Evolutionary conservation across 225 moss, liverwort and hornwort genomes (phyloP).

Genomic region (Polytrichum formosum): DNA sequence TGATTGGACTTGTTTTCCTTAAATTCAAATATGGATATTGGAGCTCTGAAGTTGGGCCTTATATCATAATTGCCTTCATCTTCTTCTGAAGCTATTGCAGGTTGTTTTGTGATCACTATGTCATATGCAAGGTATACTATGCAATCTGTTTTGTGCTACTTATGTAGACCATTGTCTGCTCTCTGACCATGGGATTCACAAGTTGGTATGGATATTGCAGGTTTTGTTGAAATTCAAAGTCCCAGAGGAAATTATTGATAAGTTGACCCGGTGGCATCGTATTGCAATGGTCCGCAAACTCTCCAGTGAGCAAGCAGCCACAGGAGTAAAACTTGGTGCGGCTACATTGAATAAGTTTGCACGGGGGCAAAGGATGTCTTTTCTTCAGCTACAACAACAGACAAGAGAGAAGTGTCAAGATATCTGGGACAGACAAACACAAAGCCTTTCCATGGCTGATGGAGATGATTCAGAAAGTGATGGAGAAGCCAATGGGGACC

Average conservation of each 20-base stretch:
- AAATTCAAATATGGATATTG: too few relatives aligned
- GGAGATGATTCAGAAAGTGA: conserved; percentile 69
- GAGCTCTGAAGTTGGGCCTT: too few relatives aligned
- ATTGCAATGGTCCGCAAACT: conserved; percentile 71
- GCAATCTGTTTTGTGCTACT: too few relatives aligned
- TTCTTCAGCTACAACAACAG: conserved; percentile 68
- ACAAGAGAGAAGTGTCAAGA: conserved; percentile 74
- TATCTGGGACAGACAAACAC: conserved; percentile 63
- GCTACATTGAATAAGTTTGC: conserved; percentile 70
- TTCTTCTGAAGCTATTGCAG: too few relatives aligned
- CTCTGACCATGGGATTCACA: too few relatives aligned
- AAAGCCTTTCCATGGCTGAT: conserved; percentile 55
- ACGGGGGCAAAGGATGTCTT: conserved; percentile 69
- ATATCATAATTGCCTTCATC: too few relatives aligned
- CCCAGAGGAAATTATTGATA: conserved; percentile 57
- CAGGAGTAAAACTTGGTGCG: conserved; percentile 61
- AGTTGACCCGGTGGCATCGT: conserved; percentile 66
- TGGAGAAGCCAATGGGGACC: conserved; percentile 64
- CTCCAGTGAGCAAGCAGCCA: conserved; percentile 70
- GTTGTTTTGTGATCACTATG: too few relatives aligned
- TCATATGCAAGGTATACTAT: too few relatives aligned
- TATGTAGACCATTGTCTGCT: too few relatives aligned
- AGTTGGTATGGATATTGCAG: conserved; percentile 18
- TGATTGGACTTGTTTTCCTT: too few relatives aligned
- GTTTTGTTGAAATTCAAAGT: conserved; percentile 68